Evolutionary conservation across 306 rosid species (phyloP), one percentile per base, ranked within the genome.

Genomic region (Prunus kanzakura): DNA sequence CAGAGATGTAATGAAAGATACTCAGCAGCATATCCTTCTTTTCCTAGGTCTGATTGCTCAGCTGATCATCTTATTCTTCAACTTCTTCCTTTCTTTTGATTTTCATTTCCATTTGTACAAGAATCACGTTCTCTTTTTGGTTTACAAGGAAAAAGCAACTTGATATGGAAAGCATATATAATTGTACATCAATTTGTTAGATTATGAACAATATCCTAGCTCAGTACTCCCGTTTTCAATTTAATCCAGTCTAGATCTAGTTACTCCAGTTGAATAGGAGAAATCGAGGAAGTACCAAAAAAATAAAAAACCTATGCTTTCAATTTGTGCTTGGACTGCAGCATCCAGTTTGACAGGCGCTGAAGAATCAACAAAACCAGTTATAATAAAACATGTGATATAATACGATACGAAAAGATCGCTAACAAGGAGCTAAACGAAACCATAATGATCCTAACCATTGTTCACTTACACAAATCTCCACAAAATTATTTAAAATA

Each of bases 311-410:
- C 96, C 92, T 90, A 87, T 90, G 98, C 66, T 92, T 95, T 67
- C 93, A 49, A 92, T 90, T 78, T 88, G 97, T 47, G 81, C 82
- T 35, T 85, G 88, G 76, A 89, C 92, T 6, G 79, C 80, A 62
- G 92, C 89, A 91, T 92, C 98, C 51, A 95, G 79, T 79, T 92
- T 92, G 78, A 90, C 85, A 79, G 91, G 81, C 46, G 89, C 64
- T 11, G 80, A 82, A 45, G 80, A 84, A 76, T 84, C 90, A 73
- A 62, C 74, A 67, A 76, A 64, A 80, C 71, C 15, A 76, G 73
- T 74, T 38, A 46, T 47, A 63, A 64, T 55, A 72, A 69, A 85
- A 51, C 76, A 82, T 67, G 64, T 76, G n/a, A 80, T 67, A 62
- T 4, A 30, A 30, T 30, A 30, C 66, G 1, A 75, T 63, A 49